A percentile compares a stretch with the other conserved stretches of the same genome.
Conservation (phyloP, 2,329 filamentous ascomycete species). For the Calonectria pteridis region DNA sequence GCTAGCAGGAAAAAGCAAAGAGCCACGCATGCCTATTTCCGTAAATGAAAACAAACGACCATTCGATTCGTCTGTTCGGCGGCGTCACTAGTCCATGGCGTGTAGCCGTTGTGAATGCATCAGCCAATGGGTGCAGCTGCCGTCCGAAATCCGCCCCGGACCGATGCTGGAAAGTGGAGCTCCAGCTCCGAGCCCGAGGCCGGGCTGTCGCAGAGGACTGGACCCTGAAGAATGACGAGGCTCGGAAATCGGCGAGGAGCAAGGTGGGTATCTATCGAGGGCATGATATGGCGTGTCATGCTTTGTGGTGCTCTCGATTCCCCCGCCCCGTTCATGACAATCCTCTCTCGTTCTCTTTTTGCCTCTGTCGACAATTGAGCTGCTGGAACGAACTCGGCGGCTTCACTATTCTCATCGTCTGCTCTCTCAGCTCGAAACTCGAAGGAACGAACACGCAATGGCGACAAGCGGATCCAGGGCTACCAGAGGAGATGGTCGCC, state of each 20-base stretch:
- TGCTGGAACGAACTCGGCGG: not conserved
- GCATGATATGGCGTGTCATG: conserved; percentile 14
- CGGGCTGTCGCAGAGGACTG: conserved; percentile 3
- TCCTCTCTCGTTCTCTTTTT: not conserved
- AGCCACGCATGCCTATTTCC: conserved; percentile 9
- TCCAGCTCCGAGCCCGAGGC: conserved; percentile 23
- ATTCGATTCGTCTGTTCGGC: not conserved
- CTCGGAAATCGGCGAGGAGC: conserved; percentile 30
- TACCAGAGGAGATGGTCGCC: conserved; percentile 18
- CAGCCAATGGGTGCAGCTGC: conserved; percentile 21
- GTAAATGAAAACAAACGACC: not conserved
- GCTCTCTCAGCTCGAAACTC: not conserved
- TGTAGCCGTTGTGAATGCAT: not conserved
- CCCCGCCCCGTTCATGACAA: not conserved
- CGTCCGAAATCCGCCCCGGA: conserved; percentile 28
- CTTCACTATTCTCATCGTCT: not conserved
- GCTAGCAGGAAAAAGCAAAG: conserved; percentile 3
- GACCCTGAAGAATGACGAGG: conserved; percentile 24
- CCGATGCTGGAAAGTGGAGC: conserved; percentile 26
- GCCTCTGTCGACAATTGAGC: not conserved
- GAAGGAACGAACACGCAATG: conserved; percentile 15
- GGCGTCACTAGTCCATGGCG: not conserved
- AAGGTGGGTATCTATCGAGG: not conserved
- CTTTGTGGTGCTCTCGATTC: not conserved
- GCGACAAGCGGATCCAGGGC: not conserved